phyloP scores from a whole-genome alignment of 2,329 filamentous ascomycete species.

The Fusarium poae region DNA sequence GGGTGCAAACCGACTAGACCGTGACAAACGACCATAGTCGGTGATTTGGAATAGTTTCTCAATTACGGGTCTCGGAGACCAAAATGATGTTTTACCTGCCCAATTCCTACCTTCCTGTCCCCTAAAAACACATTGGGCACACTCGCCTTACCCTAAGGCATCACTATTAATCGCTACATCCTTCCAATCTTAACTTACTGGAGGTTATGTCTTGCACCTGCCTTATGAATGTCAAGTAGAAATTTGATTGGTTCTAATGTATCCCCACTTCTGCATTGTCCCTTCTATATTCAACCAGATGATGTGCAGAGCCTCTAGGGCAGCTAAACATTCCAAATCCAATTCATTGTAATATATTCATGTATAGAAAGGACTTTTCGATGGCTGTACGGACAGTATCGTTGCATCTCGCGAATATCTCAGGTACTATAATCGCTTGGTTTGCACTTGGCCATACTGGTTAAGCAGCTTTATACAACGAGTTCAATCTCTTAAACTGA shows the following conservation, averaged over 20 bases:
- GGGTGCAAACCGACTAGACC: conserved; percentile 23
- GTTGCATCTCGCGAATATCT: conserved; percentile 34
- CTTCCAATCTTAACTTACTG: conserved; percentile 7
- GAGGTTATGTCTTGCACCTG: not conserved
- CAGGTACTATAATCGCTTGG: conserved; percentile 5
- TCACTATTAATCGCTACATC: not conserved
- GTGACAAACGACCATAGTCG: conserved; percentile 27
- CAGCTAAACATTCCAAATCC: not conserved
- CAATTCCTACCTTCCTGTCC: not conserved
- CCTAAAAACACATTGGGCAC: conserved; percentile 13
- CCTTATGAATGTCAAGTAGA: not conserved
- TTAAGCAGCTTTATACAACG: not conserved
- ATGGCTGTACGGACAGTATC: not conserved
- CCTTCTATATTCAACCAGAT: conserved; percentile 23
- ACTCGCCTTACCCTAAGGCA: conserved; percentile 4
- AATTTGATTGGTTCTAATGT: conserved; percentile 1
- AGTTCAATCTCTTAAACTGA: conserved; percentile 23
- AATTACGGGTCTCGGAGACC: not conserved
- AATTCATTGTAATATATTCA: not conserved
- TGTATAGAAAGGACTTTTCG: not conserved
- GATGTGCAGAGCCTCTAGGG: conserved; percentile 21
- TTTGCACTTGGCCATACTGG: not conserved
- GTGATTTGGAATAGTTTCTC: conserved; percentile 14
- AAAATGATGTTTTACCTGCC: not conserved
- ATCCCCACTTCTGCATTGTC: conserved; percentile 19